phyloP scores from a whole-genome alignment of 2,329 filamentous ascomycete species.

The Colletotrichum acutatum region DNA sequence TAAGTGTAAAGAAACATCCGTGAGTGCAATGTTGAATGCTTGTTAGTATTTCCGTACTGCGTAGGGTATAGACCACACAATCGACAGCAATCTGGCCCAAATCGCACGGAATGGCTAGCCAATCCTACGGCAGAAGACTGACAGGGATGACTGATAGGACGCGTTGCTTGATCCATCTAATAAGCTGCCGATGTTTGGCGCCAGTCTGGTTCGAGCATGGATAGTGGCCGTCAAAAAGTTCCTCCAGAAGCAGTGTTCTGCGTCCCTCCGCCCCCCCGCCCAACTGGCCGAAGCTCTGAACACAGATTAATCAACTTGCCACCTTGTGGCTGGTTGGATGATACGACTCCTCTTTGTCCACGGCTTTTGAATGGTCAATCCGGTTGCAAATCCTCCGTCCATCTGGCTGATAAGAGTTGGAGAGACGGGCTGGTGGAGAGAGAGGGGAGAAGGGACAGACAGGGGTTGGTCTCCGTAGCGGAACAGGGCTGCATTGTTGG shows the following conservation, averaged over 20 bases:
- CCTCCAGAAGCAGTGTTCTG: constrained; percentile 14
- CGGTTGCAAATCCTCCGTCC: neutral
- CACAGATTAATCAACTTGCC: constrained; percentile 21
- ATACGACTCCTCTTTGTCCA: neutral
- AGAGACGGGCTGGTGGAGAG: neutral
- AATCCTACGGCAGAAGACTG: neutral
- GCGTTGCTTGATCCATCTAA: constrained; percentile 22
- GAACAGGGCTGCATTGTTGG: neutral
- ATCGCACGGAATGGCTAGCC: neutral
- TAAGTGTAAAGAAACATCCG: neutral
- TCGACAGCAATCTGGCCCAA: constrained; percentile 14
- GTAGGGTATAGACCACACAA: neutral
- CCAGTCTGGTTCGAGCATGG: neutral
- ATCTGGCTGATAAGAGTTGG: constrained; percentile 17
- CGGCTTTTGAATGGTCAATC: constrained; percentile 12
- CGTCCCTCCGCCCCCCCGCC: neutral
- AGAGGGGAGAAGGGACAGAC: neutral
- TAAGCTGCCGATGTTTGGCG: constrained; percentile 21
- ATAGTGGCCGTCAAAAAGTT: constrained; percentile 23
- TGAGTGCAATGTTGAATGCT: neutral
- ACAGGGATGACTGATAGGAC: constrained; percentile 13
- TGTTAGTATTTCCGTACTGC: too few species aligned
- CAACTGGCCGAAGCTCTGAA: neutral
- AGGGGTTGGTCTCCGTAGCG: neutral
- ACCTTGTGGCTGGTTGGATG: constrained; percentile 9